phyloP scores from a whole-genome alignment of 495 filamentous ascomycete genomes.

The Lindgomyces ingoldianus region DNA sequence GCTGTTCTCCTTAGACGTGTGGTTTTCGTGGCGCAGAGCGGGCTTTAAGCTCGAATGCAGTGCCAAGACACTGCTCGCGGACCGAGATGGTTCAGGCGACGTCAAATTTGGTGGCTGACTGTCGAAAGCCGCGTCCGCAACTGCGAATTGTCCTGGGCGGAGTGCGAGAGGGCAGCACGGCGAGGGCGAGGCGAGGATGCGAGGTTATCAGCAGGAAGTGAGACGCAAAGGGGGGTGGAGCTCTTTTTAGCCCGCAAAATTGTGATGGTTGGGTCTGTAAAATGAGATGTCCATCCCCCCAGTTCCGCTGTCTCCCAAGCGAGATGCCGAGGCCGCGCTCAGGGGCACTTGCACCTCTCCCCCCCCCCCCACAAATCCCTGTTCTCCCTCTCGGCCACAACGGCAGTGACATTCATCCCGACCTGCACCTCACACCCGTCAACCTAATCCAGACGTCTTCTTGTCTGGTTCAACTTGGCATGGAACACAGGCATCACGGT shows the following conservation, averaged over 20 bases:
- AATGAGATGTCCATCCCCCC: conserved; percentile 11
- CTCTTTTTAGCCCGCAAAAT: conserved; percentile 6
- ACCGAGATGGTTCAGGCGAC: not conserved
- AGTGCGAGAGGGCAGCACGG: not conserved
- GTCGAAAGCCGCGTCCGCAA: not conserved
- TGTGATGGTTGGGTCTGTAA: conserved; percentile 24
- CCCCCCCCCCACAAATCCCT: no score
- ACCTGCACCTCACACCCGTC: not conserved
- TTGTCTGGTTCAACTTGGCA: no score
- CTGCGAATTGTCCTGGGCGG: not conserved
- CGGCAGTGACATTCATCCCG: not conserved
- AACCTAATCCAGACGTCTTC: not conserved
- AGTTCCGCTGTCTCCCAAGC: conserved; percentile 10
- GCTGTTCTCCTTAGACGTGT: not conserved
- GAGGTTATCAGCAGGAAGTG: not conserved
- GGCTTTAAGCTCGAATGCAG: not conserved
- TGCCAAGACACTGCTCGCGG: not conserved
- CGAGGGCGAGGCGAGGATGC: conserved; percentile 1
- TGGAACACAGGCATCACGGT: no score
- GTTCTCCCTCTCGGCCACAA: not conserved
- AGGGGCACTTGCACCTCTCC: not conserved
- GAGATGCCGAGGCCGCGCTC: not conserved
- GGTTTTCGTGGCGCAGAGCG: conserved; percentile 11
- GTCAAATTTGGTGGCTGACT: not conserved
- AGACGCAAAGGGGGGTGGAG: conserved; percentile 8